Conservation (phyloP, 202 grass and related monocot genomes). For the Bolboschoenoplectus hybrid region DNA sequence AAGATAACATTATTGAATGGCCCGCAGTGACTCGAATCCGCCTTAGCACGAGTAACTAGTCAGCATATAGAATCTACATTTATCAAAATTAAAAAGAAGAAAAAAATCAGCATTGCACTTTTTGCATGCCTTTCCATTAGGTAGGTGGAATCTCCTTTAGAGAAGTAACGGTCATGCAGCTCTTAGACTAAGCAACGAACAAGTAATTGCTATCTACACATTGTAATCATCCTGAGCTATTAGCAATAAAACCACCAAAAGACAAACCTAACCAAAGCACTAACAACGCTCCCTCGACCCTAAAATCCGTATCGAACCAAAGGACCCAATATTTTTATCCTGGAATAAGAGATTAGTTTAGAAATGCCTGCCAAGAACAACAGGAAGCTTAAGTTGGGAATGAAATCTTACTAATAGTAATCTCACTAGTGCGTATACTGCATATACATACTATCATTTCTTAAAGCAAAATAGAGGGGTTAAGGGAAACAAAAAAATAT, state of each 20-base stretch:
- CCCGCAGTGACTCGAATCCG: background rate
- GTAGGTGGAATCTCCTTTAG: background rate
- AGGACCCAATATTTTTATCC: background rate
- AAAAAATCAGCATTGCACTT: too few species aligned
- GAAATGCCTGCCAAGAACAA: background rate
- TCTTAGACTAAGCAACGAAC: background rate
- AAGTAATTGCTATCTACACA: background rate
- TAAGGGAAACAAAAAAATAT: background rate
- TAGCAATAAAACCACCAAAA: background rate
- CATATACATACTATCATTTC: slow-evolving; percentile 15
- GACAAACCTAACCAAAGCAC: background rate
- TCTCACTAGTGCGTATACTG: slow-evolving; percentile 12
- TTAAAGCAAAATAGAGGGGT: background rate
- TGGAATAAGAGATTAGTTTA: background rate
- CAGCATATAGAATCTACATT: slow-evolving; percentile 16
- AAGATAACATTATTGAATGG: slow-evolving; percentile 27
- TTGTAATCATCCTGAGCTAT: background rate
- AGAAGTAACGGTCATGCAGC: background rate
- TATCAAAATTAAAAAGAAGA: background rate
- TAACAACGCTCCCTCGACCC: background rate
- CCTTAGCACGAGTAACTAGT: background rate
- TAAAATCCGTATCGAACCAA: background rate
- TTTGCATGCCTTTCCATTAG: background rate
- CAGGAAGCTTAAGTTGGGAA: background rate
- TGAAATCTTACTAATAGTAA: background rate